Conservation (phyloP, 768 basidiomycete species). For the Austroboletus eburneus region DNA sequence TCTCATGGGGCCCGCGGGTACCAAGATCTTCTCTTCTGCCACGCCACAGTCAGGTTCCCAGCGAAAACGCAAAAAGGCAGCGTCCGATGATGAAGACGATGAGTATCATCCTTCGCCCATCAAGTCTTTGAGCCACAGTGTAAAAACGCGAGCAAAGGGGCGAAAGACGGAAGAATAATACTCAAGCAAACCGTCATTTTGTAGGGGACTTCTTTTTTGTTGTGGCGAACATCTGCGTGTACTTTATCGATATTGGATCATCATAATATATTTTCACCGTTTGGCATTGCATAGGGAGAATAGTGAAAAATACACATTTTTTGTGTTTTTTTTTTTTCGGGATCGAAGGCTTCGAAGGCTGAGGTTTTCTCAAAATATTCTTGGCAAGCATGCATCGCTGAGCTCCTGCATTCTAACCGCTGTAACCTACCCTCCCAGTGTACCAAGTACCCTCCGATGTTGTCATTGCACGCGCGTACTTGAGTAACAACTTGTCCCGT, state of each 20-base stretch:
- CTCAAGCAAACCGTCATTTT: neutral
- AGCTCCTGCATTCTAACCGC: conserved; percentile 33
- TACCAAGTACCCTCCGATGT: conserved; percentile 69
- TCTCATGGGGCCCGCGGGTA: conserved; percentile 31
- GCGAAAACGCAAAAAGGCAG: conserved; percentile 30
- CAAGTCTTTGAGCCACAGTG: conserved; percentile 33
- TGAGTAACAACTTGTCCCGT: conserved; percentile 81
- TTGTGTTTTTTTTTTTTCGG: too few relatives aligned
- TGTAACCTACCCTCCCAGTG: conserved; percentile 63
- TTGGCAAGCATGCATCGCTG: too few relatives aligned
- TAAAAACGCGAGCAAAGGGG: conserved; percentile 40
- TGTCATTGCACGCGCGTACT: conserved; percentile 77
- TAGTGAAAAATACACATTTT: too few relatives aligned
- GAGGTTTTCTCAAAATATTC: too few relatives aligned
- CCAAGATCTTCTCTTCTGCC: conserved; percentile 26
- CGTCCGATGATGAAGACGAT: conserved; percentile 42
- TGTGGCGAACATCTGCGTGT: neutral
- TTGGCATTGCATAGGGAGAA: too few relatives aligned
- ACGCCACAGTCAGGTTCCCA: conserved; percentile 13
- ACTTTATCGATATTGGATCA: neutral
- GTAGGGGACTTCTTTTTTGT: neutral
- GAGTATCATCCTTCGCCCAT: conserved; percentile 45
- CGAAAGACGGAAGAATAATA: conserved; percentile 19
- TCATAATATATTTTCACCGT: neutral
- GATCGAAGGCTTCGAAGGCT: too few relatives aligned